These are phyloP conservation scores for Ascochyta rabiei DNA, from an alignment of 2,329 filamentous ascomycete genomes.

Conservation along the genomic window DNA sequence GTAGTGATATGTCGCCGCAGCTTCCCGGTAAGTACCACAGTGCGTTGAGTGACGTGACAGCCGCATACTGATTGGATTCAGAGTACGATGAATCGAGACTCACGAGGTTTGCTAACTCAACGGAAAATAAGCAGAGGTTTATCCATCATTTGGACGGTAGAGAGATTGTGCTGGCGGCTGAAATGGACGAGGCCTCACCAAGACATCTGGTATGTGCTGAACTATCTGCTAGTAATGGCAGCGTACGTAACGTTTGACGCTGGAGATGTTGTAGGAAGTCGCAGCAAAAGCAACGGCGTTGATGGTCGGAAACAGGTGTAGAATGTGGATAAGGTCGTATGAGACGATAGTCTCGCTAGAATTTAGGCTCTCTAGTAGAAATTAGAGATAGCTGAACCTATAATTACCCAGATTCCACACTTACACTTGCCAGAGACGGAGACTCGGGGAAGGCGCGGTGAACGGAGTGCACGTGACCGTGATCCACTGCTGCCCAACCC, in stretches of 20 bases:
- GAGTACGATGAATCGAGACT: background rate
- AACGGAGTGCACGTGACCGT: background rate
- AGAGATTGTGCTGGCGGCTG: conserved; percentile 16
- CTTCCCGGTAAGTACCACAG: conserved; percentile 22
- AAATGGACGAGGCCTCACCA: conserved; percentile 21
- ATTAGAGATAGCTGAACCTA: background rate
- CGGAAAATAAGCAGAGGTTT: conserved; percentile 17
- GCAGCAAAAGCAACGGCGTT: background rate
- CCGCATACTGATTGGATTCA: background rate
- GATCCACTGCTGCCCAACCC: background rate
- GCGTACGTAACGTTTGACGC: conserved; percentile 7
- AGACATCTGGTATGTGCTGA: conserved; percentile 16
- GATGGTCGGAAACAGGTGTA: background rate
- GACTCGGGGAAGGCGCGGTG: background rate
- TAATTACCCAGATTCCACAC: background rate
- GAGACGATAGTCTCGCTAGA: background rate
- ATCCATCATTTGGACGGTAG: conserved; percentile 25
- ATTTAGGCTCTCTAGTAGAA: background rate
- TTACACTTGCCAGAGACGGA: background rate
- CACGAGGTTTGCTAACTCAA: background rate
- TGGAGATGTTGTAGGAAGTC: background rate
- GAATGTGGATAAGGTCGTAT: background rate
- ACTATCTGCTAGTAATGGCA: conserved; percentile 10
- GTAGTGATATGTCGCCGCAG: conserved; percentile 35
- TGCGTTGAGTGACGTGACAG: background rate